phyloP scores from a whole-genome alignment of 1,139 yeast genomes.

The Ashbya aceris region DNA sequence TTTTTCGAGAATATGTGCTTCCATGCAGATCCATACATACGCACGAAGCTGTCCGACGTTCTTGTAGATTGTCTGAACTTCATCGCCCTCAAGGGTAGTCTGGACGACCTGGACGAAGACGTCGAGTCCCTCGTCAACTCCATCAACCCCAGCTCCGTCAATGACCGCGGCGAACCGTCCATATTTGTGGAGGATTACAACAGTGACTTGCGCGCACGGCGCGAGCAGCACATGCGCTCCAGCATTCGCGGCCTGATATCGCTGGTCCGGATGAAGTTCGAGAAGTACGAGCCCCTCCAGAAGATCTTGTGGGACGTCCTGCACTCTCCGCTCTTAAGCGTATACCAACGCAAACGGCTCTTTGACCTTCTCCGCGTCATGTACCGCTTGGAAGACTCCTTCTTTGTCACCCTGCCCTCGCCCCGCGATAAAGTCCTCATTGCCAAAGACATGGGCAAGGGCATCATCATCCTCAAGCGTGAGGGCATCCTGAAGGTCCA shows the following conservation, averaged over 20 bases:
- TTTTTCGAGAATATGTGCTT: constrained; percentile 50
- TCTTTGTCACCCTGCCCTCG: constrained; percentile 50
- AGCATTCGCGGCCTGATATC: constrained; percentile 43
- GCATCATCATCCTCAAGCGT: constrained; percentile 27
- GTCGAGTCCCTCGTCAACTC: constrained; percentile 18
- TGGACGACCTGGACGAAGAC: constrained; percentile 44
- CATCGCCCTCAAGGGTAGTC: constrained; percentile 64
- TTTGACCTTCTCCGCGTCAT: constrained; percentile 60
- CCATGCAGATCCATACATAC: constrained; percentile 47
- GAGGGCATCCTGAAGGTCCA: constrained; percentile 32
- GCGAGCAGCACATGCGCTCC: constrained; percentile 38
- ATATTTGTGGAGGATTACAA: constrained; percentile 41
- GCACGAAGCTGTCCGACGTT: constrained; percentile 40
- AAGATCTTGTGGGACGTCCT: constrained; percentile 61
- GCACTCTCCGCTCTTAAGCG: constrained; percentile 49
- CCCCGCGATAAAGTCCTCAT: constrained; percentile 64
- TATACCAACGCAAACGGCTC: constrained; percentile 52
- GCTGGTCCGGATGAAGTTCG: constrained; percentile 54
- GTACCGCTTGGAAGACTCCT: constrained; percentile 53
- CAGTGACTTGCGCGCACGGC: constrained; percentile 38
- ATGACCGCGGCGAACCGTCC: constrained; percentile 31
- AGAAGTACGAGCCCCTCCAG: constrained; percentile 54
- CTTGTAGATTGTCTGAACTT: constrained; percentile 49
- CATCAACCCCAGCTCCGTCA: constrained; percentile 17
- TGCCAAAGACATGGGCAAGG: constrained; percentile 37